phyloP scores from a whole-genome alignment of 257 asterid genomes.

The Forsythia suspensa region DNA sequence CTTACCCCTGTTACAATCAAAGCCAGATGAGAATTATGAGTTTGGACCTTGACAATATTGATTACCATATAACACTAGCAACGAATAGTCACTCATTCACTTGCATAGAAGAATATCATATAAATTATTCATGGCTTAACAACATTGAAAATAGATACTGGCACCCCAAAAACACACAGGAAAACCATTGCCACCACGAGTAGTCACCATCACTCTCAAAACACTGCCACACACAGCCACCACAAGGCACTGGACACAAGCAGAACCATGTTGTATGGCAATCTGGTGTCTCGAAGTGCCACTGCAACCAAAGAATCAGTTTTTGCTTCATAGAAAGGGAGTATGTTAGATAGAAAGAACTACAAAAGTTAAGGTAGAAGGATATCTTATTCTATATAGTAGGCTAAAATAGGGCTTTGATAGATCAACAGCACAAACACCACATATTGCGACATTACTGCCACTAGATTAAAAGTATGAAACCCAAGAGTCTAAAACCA shows the following conservation, averaged over 20 bases:
- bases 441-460: neutral
- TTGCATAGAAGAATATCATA: neutral
- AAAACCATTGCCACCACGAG: neutral
- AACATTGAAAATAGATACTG: neutral
- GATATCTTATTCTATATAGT: too few relatives aligned
- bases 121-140: neutral
- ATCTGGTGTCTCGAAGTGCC: too few relatives aligned
- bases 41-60: neutral
- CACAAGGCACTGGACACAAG: neutral
- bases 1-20: conserved; percentile 59
- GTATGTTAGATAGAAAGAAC: too few relatives aligned
- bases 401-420: too few relatives aligned
- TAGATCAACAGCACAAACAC: neutral
- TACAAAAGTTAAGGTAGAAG: too few relatives aligned
- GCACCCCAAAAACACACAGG: neutral
- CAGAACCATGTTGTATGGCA: too few relatives aligned
- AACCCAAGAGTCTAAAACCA: neutral
- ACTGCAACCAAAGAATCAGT: too few relatives aligned
- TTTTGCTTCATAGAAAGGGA: too few relatives aligned
- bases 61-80: neutral
- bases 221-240: neutral
- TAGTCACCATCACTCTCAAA: neutral
- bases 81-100: neutral
- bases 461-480: neutral
- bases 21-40: neutral